Percentiles rank a stretch among this genome's conserved stretches.
phyloP scores from a whole-genome alignment of 257 asterid species.

The Prunella vulgaris region DNA sequence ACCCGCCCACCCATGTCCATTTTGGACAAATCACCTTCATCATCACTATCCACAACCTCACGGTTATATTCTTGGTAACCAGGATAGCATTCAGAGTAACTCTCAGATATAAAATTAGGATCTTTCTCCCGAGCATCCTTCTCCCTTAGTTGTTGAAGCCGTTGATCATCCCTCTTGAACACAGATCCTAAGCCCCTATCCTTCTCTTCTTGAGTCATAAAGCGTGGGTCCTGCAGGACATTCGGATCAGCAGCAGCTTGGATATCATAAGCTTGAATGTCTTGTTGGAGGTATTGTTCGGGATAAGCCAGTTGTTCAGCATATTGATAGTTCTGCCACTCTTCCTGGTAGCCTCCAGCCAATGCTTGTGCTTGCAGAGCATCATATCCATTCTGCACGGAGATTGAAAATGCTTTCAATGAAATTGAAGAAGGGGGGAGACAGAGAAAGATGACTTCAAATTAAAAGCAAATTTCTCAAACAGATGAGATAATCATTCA shows the following conservation, averaged over 20 bases:
- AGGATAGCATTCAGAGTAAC: constrained; percentile 99
- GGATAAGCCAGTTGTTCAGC: constrained; percentile 85
- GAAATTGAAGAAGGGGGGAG: neutral
- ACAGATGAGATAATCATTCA: constrained; percentile 2
- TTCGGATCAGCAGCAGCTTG: constrained; percentile 39
- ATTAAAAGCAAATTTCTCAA: neutral
- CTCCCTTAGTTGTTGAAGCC: constrained; percentile 94
- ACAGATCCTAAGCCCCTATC: constrained; percentile 98
- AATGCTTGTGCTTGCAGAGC: constrained; percentile 71
- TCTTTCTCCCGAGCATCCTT: constrained; percentile 95
- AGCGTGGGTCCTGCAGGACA: constrained; percentile 60
- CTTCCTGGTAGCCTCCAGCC: constrained; percentile 73
- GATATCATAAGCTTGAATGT: constrained; percentile 63
- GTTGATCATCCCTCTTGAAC: constrained; percentile 91
- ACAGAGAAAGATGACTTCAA: neutral
- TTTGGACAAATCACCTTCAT: constrained; percentile 90
- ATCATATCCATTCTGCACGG: constrained; percentile 67
- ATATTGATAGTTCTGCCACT: constrained; percentile 93
- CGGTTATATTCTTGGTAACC: constrained; percentile 97
- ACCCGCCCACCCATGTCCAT: constrained; percentile 99
- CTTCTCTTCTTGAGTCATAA: constrained; percentile 98
- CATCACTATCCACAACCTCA: constrained; percentile 92
- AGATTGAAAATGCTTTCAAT: neutral
- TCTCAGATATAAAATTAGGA: constrained; percentile 95
- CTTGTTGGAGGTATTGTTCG: constrained; percentile 85